These are phyloP conservation scores for Xylona heveae DNA, from an alignment of 495 filamentous ascomycete species.

Conservation along the genomic window DNA sequence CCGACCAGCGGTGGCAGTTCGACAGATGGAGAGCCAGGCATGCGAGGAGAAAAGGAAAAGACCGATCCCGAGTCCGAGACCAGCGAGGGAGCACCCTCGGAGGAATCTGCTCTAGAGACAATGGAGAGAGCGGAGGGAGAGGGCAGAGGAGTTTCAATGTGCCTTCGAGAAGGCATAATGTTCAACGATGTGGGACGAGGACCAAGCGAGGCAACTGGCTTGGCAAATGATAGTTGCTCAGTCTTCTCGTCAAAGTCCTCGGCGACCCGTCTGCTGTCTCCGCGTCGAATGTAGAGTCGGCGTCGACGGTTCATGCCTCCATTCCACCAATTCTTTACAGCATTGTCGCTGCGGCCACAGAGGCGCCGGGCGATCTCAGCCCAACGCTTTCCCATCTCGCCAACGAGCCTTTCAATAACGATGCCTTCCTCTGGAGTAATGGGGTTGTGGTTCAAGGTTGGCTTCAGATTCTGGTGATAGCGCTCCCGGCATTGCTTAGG, in stretches of 20 bases:
- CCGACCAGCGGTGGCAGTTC: slow-evolving; percentile 16
- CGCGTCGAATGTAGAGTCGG: slow-evolving; percentile 24
- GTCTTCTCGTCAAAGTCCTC: slow-evolving; percentile 3
- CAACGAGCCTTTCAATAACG: slow-evolving; percentile 62
- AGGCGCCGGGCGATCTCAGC: slow-evolving; percentile 81
- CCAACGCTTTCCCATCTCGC: slow-evolving; percentile 76
- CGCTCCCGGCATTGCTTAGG: slow-evolving; percentile 94
- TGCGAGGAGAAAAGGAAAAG: slow-evolving; percentile 31
- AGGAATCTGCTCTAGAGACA: slow-evolving; percentile 33
- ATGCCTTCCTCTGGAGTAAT: slow-evolving; percentile 80
- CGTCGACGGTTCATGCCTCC: slow-evolving; percentile 68
- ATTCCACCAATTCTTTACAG: slow-evolving; percentile 99
- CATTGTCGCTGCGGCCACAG: slow-evolving; percentile 83
- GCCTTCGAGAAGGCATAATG: slow-evolving; percentile 9
- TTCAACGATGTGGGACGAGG: slow-evolving; percentile 1
- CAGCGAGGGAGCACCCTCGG: slow-evolving; percentile 46
- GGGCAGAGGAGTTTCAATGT: slow-evolving; percentile 38
- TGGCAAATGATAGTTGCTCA: slow-evolving; percentile 1
- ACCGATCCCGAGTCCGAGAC: slow-evolving; percentile 47
- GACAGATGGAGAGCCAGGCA: slow-evolving; percentile 15
- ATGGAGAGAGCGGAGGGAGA: slow-evolving; percentile 42
- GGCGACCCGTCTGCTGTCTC: slow-evolving; percentile 14
- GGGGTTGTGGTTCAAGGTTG: slow-evolving; percentile 70
- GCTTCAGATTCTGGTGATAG: slow-evolving; percentile 91
- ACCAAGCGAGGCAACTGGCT: not conserved